These are phyloP conservation scores for Nakaseomyces bracarensis DNA, from an alignment of 1,139 yeast genomes.

Conservation along the genomic window DNA sequence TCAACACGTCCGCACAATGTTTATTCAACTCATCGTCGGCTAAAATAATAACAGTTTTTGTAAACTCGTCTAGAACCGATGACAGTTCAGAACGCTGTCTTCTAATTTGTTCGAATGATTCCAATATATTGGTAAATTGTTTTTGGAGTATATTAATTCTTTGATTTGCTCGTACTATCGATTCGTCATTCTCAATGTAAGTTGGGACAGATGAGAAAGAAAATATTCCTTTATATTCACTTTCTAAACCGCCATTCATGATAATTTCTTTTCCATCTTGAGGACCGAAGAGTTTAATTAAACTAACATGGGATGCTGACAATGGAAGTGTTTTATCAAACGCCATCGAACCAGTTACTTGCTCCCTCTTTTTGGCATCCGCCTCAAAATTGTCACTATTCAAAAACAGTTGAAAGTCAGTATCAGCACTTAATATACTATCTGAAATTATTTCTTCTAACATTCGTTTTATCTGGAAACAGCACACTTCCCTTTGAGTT, in stretches of 20 bases:
- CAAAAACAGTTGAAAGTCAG: slow-evolving; percentile 64
- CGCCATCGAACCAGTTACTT: slow-evolving; percentile 42
- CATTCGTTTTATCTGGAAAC: slow-evolving; percentile 76
- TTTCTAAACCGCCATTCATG: slow-evolving; percentile 11
- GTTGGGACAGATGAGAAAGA: slow-evolving; percentile 29
- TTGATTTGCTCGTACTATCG: slow-evolving; percentile 55
- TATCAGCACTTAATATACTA: slow-evolving; percentile 49
- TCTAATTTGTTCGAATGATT: slow-evolving; percentile 60
- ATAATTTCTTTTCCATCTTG: slow-evolving; percentile 10
- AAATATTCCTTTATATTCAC: slow-evolving; percentile 8
- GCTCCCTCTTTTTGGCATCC: slow-evolving; percentile 55
- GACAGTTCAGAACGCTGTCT: slow-evolving; percentile 65
- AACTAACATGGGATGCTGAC: slow-evolving; percentile 28
- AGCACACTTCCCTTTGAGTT: slow-evolving; percentile 50
- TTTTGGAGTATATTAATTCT: slow-evolving; percentile 63
- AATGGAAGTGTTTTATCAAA: slow-evolving; percentile 35
- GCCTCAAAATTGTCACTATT: slow-evolving; percentile 29
- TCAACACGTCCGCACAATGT: slow-evolving; percentile 48
- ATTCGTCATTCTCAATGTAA: slow-evolving; percentile 66
- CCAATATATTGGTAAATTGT: slow-evolving; percentile 57
- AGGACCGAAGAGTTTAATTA: slow-evolving; percentile 12
- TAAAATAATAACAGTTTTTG: slow-evolving; percentile 44
- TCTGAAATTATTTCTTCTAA: slow-evolving; percentile 54
- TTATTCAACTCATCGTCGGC: slow-evolving; percentile 65
- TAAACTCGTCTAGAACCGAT: slow-evolving; percentile 51